Evolutionary conservation across 1,284 basidiomycete species (phyloP).

Genomic region (Mycosarcoma maydis): DNA sequence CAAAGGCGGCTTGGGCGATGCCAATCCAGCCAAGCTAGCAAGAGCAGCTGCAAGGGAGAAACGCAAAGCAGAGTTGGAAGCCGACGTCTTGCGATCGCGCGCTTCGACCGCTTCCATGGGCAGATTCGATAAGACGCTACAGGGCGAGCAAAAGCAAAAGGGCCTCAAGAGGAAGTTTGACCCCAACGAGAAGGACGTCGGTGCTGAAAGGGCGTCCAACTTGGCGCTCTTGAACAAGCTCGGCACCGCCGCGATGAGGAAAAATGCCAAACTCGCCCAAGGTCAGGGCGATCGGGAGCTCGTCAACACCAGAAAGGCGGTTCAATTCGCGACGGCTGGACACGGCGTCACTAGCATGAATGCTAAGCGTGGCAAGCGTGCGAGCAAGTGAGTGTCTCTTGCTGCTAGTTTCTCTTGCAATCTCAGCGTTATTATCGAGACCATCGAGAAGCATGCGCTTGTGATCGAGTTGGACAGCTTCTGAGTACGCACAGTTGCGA

Average conservation of each 20-base stretch:
- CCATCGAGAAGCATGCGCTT: too few species aligned
- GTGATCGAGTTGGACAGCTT: too few species aligned
- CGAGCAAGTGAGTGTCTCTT: slow-evolving; percentile 10
- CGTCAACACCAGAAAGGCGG: slow-evolving; percentile 61
- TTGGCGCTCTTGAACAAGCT: slow-evolving; percentile 80
- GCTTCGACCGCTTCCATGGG: slow-evolving; percentile 92
- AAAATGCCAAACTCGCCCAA: slow-evolving; percentile 58
- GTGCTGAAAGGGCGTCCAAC: slow-evolving; percentile 77
- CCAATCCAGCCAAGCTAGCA: slow-evolving; percentile 50
- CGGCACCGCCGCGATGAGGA: slow-evolving; percentile 68
- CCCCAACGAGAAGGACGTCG: slow-evolving; percentile 76
- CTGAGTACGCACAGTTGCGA: too few species aligned
- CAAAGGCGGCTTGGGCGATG: slow-evolving; percentile 28
- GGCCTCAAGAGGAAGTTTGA: slow-evolving; percentile 95
- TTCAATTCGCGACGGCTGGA: slow-evolving; percentile 56
- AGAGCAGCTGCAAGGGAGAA: slow-evolving; percentile 68
- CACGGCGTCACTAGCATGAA: slow-evolving; percentile 46
- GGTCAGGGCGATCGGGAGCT: slow-evolving; percentile 66
- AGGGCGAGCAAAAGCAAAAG: slow-evolving; percentile 80
- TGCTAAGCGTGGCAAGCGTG: slow-evolving; percentile 37
- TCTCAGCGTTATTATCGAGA: too few species aligned
- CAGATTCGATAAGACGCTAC: slow-evolving; percentile 81
- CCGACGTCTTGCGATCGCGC: slow-evolving; percentile 80
- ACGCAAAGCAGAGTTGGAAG: slow-evolving; percentile 80
- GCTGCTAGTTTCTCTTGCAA: not conserved